Evolutionary conservation across 495 filamentous ascomycete genomes (phyloP).

Genomic region (Emericellopsis terricola): DNA sequence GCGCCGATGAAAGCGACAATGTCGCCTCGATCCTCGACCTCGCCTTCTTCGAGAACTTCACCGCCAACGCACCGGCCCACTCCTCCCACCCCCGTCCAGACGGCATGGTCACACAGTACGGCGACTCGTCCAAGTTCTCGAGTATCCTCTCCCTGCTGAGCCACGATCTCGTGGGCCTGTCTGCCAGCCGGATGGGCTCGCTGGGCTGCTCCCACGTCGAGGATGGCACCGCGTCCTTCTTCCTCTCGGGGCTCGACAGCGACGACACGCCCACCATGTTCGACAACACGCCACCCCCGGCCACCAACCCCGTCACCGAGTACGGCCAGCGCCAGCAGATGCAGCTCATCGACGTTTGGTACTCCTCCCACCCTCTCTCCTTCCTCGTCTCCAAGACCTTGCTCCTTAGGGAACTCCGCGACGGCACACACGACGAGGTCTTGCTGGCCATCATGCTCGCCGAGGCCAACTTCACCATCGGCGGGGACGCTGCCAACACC

Average conservation of each 20-base stretch:
- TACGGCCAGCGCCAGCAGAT: constrained; percentile 9
- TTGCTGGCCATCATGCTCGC: constrained; percentile 13
- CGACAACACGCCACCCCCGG: constrained; percentile 2
- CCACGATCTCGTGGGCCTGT: constrained; percentile 1
- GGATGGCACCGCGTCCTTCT: constrained; percentile 6
- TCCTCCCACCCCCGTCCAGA: not conserved
- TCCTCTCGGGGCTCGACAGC: constrained; percentile 5
- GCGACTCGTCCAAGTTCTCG: not conserved
- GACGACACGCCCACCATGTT: constrained; percentile 10
- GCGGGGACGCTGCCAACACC: not conserved
- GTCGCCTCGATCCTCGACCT: not conserved
- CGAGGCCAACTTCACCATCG: constrained; percentile 6
- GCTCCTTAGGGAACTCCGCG: constrained; percentile 8
- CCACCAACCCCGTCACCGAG: constrained; percentile 6
- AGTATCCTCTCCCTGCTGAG: not conserved
- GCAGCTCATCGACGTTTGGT: constrained; percentile 15
- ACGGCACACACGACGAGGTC: constrained; percentile 9
- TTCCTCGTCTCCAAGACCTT: constrained; percentile 14
- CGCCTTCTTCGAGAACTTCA: not conserved
- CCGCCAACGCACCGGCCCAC: not conserved
- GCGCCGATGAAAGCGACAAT: not conserved
- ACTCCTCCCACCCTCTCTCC: constrained; percentile 11
- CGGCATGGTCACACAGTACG: not conserved
- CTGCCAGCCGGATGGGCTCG: constrained; percentile 1
- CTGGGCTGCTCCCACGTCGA: constrained; percentile 7